A percentile compares a stretch with the other conserved stretches of the same genome.
Evolutionary conservation across 768 basidiomycete species (phyloP).

Genomic region (Lactifluus hygrophoroides): DNA sequence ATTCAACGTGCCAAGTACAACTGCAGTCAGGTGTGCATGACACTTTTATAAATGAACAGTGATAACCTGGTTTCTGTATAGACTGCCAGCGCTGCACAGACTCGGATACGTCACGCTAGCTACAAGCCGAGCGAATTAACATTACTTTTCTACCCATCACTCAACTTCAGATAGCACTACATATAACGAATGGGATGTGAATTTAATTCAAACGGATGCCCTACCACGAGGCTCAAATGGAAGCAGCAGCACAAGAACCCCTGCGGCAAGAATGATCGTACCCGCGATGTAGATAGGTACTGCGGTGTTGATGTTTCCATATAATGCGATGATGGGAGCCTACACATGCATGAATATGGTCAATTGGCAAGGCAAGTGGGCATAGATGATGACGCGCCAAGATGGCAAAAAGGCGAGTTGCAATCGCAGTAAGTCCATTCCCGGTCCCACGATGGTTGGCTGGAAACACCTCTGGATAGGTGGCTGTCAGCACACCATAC

Average conservation of each 20-base stretch:
- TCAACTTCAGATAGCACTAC: neutral
- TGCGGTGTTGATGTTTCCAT: conserved; percentile 52
- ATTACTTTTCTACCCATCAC: neutral
- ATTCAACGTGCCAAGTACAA: too few species aligned
- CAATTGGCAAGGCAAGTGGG: neutral
- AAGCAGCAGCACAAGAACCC: conserved; percentile 50
- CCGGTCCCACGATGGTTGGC: conserved; percentile 69
- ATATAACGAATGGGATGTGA: neutral
- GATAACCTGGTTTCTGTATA: too few species aligned
- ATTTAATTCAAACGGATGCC: too few species aligned
- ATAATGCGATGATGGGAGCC: conserved; percentile 67
- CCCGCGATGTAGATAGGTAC: conserved; percentile 70
- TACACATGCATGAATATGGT: conserved; percentile 22
- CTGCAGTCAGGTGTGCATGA: too few species aligned
- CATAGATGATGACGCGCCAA: conserved; percentile 36
- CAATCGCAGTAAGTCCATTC: conserved; percentile 53
- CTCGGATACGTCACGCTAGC: neutral
- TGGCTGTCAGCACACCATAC: conserved; percentile 70
- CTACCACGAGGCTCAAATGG: too few species aligned
- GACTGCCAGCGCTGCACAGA: too few species aligned
- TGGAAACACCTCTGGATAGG: conserved; percentile 63
- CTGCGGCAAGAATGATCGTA: conserved; percentile 51
- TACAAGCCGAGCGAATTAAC: too few species aligned
- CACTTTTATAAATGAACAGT: too few species aligned
- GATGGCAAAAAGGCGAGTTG: conserved; percentile 58